Conservation (phyloP, 139 green algal genomes). For the Trebouxia sp. region DNA sequence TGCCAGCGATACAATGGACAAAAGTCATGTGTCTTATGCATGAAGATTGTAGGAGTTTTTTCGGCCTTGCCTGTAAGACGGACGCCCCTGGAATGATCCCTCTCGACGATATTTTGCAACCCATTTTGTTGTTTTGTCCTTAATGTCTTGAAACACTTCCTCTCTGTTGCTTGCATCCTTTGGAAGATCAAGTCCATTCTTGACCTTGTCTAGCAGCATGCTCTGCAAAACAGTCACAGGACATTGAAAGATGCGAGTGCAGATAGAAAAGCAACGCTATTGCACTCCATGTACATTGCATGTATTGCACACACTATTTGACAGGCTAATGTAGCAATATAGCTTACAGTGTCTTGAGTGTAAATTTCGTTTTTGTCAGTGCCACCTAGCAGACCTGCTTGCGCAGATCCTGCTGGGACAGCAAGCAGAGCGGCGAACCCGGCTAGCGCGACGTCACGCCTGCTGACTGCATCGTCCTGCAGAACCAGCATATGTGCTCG, state of each 20-base stretch:
- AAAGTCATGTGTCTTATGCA: background rate
- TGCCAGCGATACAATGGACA: background rate
- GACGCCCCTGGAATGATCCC: conserved; percentile 66
- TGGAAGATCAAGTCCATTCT: conserved; percentile 54
- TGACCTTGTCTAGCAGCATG: conserved; percentile 65
- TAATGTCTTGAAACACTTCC: conserved; percentile 63
- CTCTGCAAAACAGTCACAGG: conserved; percentile 38
- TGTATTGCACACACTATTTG: background rate
- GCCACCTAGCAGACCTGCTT: conserved; percentile 66
- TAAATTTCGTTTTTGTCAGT: conserved; percentile 53
- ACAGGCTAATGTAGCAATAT: background rate
- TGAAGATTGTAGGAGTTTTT: background rate
- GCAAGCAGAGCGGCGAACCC: conserved; percentile 34
- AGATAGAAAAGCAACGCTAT: background rate
- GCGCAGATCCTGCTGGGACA: conserved; percentile 58
- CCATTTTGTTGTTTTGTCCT: conserved; percentile 82
- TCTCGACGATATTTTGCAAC: conserved; percentile 84
- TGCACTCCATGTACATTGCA: background rate
- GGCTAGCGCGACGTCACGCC: conserved; percentile 40
- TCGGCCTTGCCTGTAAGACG: conserved; percentile 84
- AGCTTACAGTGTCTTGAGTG: conserved; percentile 55
- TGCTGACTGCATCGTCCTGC: conserved; percentile 2
- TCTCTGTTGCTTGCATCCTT: conserved; percentile 68
- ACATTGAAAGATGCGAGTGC: background rate
- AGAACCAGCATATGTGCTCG: background rate